phyloP scores from a whole-genome alignment of 495 filamentous ascomycete species.

The Polyplosphaeria fusca region DNA sequence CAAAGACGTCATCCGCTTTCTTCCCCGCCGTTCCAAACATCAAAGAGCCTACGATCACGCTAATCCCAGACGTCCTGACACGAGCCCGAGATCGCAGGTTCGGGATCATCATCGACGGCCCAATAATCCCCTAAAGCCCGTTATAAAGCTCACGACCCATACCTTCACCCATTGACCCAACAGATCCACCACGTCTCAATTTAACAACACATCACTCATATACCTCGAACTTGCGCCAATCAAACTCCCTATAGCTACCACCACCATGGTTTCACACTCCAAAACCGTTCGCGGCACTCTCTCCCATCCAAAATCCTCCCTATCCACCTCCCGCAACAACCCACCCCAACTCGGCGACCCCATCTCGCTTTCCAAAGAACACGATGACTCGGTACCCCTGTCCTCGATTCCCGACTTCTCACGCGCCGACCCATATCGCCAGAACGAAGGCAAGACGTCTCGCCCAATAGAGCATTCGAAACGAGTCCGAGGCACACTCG shows the following conservation, averaged over 20 bases:
- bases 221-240: not conserved
- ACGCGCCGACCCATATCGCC: not conserved
- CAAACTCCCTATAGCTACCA: not conserved
- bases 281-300: constrained; percentile 28
- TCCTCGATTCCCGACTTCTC: not conserved
- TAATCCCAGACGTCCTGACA: not conserved
- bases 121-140: not conserved
- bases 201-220: not conserved
- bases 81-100: not conserved
- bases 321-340: not conserved
- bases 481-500: constrained; percentile 14
- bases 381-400: not conserved
- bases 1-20: constrained; percentile 1
- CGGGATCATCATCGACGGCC: not conserved
- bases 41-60: not conserved
- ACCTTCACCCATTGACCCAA: not conserved
- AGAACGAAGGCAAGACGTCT: not conserved
- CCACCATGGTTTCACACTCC: constrained; percentile 16
- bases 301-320: constrained; percentile 11
- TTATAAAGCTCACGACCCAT: not conserved
- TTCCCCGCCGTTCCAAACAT: not conserved
- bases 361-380: not conserved
- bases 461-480: constrained; percentile 1
- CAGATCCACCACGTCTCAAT: not conserved
- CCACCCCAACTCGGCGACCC: constrained; percentile 5